Conservation (phyloP, 805 yeast genomes). For the Candida rishiriensis region DNA sequence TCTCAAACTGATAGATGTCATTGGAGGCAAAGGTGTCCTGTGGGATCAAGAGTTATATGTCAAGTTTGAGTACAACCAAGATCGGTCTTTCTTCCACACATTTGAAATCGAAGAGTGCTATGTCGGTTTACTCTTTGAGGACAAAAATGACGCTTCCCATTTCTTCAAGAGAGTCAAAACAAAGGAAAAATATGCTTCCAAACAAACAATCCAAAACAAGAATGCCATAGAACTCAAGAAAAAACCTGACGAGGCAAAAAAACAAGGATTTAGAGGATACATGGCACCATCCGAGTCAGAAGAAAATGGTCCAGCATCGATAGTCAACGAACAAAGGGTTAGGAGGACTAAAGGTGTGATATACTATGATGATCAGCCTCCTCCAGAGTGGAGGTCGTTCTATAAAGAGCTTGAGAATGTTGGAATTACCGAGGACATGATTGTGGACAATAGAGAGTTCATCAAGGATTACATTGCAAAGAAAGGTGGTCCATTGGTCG, state of each 20-base stretch:
- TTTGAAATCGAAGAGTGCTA: constrained; percentile 90
- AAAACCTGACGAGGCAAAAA: constrained; percentile 33
- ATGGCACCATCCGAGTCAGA: constrained; percentile 13
- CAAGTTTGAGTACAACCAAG: constrained; percentile 87
- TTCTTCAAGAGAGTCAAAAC: constrained; percentile 72
- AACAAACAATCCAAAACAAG: constrained; percentile 78
- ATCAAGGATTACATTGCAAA: constrained; percentile 72
- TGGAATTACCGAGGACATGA: constrained; percentile 85
- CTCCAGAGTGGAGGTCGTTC: constrained; percentile 77
- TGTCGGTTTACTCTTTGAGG: constrained; percentile 86
- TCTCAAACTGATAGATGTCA: constrained; percentile 80
- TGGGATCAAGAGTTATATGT: constrained; percentile 97
- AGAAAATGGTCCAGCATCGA: constrained; percentile 9
- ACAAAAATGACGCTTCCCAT: constrained; percentile 80
- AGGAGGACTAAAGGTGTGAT: constrained; percentile 54
- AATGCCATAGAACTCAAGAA: constrained; percentile 81
- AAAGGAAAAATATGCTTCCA: constrained; percentile 80
- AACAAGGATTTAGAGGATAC: constrained; percentile 67
- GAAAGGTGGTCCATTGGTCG: constrained; percentile 77
- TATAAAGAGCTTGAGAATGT: constrained; percentile 68
- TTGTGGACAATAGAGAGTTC: constrained; percentile 79
- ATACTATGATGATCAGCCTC: constrained; percentile 76
- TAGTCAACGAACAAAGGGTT: constrained; percentile 46
- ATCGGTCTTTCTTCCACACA: constrained; percentile 89
- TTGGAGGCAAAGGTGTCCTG: constrained; percentile 77